Percentiles rank a stretch among this genome's conserved stretches.
Evolutionary conservation across 352 stramenopile species (phyloP).

Genomic region (Pythium oligandrum): DNA sequence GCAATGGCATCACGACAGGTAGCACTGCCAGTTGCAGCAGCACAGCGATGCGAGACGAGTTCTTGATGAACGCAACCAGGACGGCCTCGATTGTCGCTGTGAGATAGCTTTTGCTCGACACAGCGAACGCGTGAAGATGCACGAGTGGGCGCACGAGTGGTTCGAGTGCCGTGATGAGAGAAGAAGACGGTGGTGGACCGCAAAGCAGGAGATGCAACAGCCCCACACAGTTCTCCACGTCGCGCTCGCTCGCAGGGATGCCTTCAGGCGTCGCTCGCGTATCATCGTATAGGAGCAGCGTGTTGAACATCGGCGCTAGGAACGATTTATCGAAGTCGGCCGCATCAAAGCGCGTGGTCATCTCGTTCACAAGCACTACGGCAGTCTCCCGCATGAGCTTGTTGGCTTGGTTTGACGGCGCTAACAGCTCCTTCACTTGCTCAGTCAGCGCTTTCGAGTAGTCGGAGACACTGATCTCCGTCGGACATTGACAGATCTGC

Average conservation of each 20-base stretch:
- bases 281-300: conserved; percentile 57
- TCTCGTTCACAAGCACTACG: conserved; percentile 52
- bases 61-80: conserved; percentile 37
- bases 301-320: conserved; percentile 45
- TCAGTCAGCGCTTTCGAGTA: conserved; percentile 46
- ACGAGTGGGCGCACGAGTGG: conserved; percentile 51
- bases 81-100: conserved; percentile 40
- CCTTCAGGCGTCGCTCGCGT: too few relatives aligned
- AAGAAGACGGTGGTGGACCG: conserved; percentile 54
- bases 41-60: conserved; percentile 19
- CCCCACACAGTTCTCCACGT: conserved; percentile 45
- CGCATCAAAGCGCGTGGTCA: conserved; percentile 33
- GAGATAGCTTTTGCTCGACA: conserved; percentile 61
- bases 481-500: conserved; percentile 68
- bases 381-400: conserved; percentile 73
- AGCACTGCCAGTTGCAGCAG: conserved; percentile 55
- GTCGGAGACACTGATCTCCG: conserved; percentile 23
- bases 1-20: conserved; percentile 20
- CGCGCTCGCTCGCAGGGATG: conserved; percentile 26
- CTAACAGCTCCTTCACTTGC: conserved; percentile 54
- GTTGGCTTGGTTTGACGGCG: conserved; percentile 41
- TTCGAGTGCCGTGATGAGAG: conserved; percentile 37
- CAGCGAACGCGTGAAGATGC: conserved; percentile 69
- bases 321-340: conserved; percentile 48
- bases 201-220: conserved; percentile 59